Evolutionary conservation across 2,329 filamentous ascomycete genomes (phyloP).

Genomic region (Epicoccum nigrum): DNA sequence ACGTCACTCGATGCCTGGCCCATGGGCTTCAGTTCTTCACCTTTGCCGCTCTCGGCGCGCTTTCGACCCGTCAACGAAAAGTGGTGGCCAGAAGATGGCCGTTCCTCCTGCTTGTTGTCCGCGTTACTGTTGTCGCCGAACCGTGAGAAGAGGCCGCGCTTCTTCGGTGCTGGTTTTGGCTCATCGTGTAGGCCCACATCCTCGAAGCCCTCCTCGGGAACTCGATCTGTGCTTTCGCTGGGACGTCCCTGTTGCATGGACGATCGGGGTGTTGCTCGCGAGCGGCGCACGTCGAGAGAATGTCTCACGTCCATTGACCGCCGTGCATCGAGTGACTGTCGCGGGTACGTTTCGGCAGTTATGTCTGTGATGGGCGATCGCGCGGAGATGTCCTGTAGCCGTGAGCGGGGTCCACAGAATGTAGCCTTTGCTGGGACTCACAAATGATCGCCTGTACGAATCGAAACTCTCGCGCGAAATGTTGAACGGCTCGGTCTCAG

Average conservation of each 20-base stretch:
- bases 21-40: slow-evolving; percentile 74
- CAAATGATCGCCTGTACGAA: slow-evolving; percentile 93
- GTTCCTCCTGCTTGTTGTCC: slow-evolving; percentile 45
- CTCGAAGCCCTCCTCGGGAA: slow-evolving; percentile 85
- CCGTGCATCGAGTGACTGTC: slow-evolving; percentile 60
- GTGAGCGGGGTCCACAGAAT: slow-evolving; percentile 26
- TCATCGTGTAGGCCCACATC: slow-evolving; percentile 89
- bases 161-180: slow-evolving; percentile 68
- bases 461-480: slow-evolving; percentile 98
- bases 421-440: slow-evolving; percentile 57
- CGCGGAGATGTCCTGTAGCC: slow-evolving; percentile 81
- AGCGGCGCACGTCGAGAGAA: slow-evolving; percentile 52
- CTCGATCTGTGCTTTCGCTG: slow-evolving; percentile 62
- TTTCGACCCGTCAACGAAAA: slow-evolving; percentile 76
- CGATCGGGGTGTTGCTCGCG: slow-evolving; percentile 65
- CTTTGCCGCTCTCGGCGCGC: slow-evolving; percentile 69
- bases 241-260: slow-evolving; percentile 63
- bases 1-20: slow-evolving; percentile 46
- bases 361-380: slow-evolving; percentile 74
- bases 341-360: slow-evolving; percentile 60
- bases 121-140: slow-evolving; percentile 66
- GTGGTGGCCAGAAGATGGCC: slow-evolving; percentile 54
- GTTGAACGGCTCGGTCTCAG: slow-evolving; percentile 89
- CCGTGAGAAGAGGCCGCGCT: slow-evolving; percentile 79
- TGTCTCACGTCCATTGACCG: slow-evolving; percentile 81